Evolutionary conservation across 2,329 filamentous ascomycete genomes (phyloP), one percentile per base, ranked within the genome.

Genomic region (Colletotrichum sp.): DNA sequence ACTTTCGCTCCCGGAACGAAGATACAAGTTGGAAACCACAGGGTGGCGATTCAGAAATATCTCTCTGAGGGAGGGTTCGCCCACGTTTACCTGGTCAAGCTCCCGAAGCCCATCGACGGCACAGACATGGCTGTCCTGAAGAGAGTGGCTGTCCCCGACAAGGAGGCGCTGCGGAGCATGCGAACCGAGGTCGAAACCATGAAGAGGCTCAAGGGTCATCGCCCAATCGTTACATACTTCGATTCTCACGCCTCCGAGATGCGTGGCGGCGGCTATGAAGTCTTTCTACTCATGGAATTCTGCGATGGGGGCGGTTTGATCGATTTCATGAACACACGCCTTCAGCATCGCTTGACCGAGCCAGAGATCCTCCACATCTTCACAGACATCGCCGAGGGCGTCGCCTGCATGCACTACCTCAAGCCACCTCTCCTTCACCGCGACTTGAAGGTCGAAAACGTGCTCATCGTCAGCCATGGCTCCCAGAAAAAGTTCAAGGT

Each of bases 401-500:
- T 99, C 58, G 97, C 97, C 34, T 98, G 95, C 83, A 99, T 99
- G 97, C 97, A 99, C 85, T 99, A 99, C 84, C 92, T 99, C 63
- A 97, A 97, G 84, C 97, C 97, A 7, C 92, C 97, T 64, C 86
- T 99, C 69, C 88, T 99, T 72, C 97, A 99, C 84, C 92, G 97
- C 76, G 97, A 99, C 84, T 86, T 99, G 76, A 99, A 99, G 86
- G 96, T 99, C 76, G 97, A 99, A 85, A 99, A 99, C 81, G 95
- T 99, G 57, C 89, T 99, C 70, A 99, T 99, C 76, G 94, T 93
- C 61, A 87, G 89, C 55, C 88, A 89, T 62, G 90, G 90, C 13
- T 88, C 89, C n/a, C 89, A 90, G 54, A 92, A 90, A 78, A 90
- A 93, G 77, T 99, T 98, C 88, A 99, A 99, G 86, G 90, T 99